These are phyloP conservation scores for Geranium rotundifolium DNA, from an alignment of 345 rosid species.

Conservation along the genomic window DNA sequence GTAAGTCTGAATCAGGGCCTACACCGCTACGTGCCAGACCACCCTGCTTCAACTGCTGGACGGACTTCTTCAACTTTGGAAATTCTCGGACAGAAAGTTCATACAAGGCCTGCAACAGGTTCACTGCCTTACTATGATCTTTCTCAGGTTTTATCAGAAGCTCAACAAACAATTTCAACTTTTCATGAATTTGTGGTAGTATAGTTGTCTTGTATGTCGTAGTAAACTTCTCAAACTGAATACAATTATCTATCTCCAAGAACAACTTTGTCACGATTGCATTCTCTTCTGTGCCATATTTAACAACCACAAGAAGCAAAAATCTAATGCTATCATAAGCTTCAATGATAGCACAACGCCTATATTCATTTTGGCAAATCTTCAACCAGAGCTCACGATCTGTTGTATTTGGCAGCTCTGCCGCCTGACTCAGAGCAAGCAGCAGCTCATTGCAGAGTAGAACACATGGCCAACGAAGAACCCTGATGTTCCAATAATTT, in stretches of 20 bases:
- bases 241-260: conserved; percentile 34
- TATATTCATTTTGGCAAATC: conserved; percentile 65
- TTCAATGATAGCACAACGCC: conserved; percentile 84
- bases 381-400: conserved; percentile 73
- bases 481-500: conserved; percentile 72
- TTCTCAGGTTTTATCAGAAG: conserved; percentile 45
- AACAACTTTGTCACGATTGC: conserved; percentile 42
- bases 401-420: conserved; percentile 59
- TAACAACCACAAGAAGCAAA: conserved; percentile 42
- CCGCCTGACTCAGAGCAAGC: conserved; percentile 70
- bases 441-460: conserved; percentile 82
- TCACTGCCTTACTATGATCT: conserved; percentile 47
- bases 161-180: conserved; percentile 49
- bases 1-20: conserved; percentile 36
- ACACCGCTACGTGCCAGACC: conserved; percentile 40
- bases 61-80: conserved; percentile 28
- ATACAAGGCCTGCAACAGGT: conserved; percentile 71
- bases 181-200: conserved; percentile 50
- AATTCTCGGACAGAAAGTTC: conserved; percentile 58
- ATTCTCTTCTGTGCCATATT: conserved; percentile 45
- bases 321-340: conserved; percentile 72
- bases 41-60: conserved; percentile 33
- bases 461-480: conserved; percentile 84
- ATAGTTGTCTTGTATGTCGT: conserved; percentile 26
- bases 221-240: conserved; percentile 37